phyloP scores from a whole-genome alignment of 1,284 basidiomycete genomes.

The Boletellus deceptivus region DNA sequence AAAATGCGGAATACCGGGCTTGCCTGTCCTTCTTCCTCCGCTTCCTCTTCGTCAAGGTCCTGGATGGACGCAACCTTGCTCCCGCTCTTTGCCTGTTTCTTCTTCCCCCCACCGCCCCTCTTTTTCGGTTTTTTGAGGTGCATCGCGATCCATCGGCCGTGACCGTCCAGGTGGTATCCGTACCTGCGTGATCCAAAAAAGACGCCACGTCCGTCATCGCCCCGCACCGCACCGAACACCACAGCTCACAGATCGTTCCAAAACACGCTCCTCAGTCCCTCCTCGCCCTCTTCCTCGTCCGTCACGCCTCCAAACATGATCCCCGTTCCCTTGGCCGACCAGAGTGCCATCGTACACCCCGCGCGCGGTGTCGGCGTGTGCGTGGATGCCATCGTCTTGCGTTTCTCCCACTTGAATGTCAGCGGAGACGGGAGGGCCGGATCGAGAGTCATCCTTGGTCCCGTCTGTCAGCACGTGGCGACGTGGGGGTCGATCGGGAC shows the following conservation, averaged over 20 bases:
- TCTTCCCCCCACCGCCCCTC: constrained; percentile 43
- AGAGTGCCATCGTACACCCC: constrained; percentile 84
- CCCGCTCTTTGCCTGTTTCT: constrained; percentile 31
- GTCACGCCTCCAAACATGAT: constrained; percentile 90
- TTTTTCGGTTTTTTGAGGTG: constrained; percentile 67
- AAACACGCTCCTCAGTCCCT: constrained; percentile 81
- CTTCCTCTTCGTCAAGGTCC: constrained; percentile 29
- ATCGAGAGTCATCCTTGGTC: constrained; percentile 38
- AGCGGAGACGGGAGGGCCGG: constrained; percentile 38
- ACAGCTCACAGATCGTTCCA: constrained; percentile 75
- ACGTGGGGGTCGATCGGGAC: constrained; percentile 11
- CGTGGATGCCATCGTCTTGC: constrained; percentile 63
- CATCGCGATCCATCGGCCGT: constrained; percentile 81
- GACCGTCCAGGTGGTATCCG: constrained; percentile 77
- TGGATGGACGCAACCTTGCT: not conserved
- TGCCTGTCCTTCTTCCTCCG: constrained; percentile 28
- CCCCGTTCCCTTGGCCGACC: constrained; percentile 68
- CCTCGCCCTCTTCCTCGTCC: constrained; percentile 87
- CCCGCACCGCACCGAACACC: no score
- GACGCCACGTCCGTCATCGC: not conserved
- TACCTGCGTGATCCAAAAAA: constrained; percentile 45
- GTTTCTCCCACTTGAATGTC: constrained; percentile 79
- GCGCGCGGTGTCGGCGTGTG: constrained; percentile 59
- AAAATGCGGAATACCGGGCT: not conserved
- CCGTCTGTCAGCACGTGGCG: not conserved